phyloP scores from a whole-genome alignment of 2,329 filamentous ascomycete genomes.

The Ramularia endophylla region DNA sequence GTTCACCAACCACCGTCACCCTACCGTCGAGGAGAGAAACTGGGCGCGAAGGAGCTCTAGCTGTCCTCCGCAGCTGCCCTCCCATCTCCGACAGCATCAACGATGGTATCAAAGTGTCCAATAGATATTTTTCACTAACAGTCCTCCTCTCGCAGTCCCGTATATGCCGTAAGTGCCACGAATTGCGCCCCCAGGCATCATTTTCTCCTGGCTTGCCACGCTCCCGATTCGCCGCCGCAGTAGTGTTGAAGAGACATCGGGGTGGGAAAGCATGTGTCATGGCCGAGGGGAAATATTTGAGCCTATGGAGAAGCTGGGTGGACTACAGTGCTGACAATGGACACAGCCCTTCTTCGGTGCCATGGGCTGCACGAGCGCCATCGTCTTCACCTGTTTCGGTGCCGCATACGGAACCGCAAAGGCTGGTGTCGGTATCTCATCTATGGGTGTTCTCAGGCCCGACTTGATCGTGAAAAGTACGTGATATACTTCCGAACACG shows the following conservation, averaged over 20 bases:
- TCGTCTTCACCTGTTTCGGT: slow-evolving; percentile 94
- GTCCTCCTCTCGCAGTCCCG: slow-evolving; percentile 60
- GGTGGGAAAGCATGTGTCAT: no score
- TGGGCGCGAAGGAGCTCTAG: no score
- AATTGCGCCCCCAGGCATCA: slow-evolving; percentile 6
- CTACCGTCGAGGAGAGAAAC: slow-evolving; percentile 21
- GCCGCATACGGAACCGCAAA: slow-evolving; percentile 99
- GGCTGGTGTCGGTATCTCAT: slow-evolving; percentile 96
- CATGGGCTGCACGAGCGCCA: slow-evolving; percentile 92
- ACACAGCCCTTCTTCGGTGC: slow-evolving; percentile 84
- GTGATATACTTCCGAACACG: slow-evolving; percentile 32
- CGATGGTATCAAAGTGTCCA: slow-evolving; percentile 6
- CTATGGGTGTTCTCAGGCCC: slow-evolving; percentile 96
- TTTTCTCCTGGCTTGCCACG: slow-evolving; percentile 11
- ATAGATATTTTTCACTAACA: slow-evolving; percentile 16
- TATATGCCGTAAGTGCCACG: slow-evolving; percentile 86
- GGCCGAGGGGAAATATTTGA: no score
- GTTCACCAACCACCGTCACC: slow-evolving; percentile 17
- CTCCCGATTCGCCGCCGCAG: not conserved
- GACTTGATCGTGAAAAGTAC: slow-evolving; percentile 99
- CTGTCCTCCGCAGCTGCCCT: slow-evolving; percentile 5
- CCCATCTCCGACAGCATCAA: not conserved
- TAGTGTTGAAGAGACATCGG: not conserved
- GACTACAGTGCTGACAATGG: slow-evolving; percentile 11
- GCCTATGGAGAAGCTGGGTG: not conserved